Evolutionary conservation across 768 basidiomycete genomes (phyloP), one percentile per base, ranked within the genome.

Genomic region (Boletellus ananas): DNA sequence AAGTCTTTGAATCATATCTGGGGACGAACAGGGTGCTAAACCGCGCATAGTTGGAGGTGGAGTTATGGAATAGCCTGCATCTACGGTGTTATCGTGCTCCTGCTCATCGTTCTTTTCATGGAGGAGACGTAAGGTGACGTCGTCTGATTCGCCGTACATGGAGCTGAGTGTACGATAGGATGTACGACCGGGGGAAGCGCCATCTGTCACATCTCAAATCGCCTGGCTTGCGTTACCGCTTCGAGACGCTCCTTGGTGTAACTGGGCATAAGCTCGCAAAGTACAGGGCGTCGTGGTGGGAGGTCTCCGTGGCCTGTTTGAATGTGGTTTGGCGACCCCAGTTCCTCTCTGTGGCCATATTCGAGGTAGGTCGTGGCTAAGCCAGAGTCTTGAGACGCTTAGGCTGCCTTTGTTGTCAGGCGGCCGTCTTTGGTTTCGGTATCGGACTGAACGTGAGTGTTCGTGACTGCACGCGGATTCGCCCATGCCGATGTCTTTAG

Each of bases 41-140:
- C 0, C 16, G 1, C 23, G 5, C 23, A 6, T 40, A 76, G 72
- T 46, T 79, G 73, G 73, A 60, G 75, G 29, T 79, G 79, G 77
- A 67, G 76, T n/a, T 80, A 80, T 50, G 77, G 75, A 17, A 74
- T 78, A 52, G 79, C 71, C 0, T 73, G 72, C 16, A 73, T 79
- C 10, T 81, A 79, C 57, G 62, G 68, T 34, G 70, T 61, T 3
- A 47, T 78, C n/a, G 74, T 81, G 20, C 61, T 80, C n/a, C 35
- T 58, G 1, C 57, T 80, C 16, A 78, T 81, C 43, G 62, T 62
- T 10, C 55, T 80, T 43, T 73, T 80, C 50, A 58, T 71, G 57
- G 74, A 79, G 43, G 80, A 81, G 52, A 80, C 79, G 76, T 78
- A 54, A 49, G 48, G 68, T 58, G 16, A 35, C 17, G 9, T 20